Conservation (phyloP, 177 flowering plant genomes). For the Tripterygium wilfordii region DNA sequence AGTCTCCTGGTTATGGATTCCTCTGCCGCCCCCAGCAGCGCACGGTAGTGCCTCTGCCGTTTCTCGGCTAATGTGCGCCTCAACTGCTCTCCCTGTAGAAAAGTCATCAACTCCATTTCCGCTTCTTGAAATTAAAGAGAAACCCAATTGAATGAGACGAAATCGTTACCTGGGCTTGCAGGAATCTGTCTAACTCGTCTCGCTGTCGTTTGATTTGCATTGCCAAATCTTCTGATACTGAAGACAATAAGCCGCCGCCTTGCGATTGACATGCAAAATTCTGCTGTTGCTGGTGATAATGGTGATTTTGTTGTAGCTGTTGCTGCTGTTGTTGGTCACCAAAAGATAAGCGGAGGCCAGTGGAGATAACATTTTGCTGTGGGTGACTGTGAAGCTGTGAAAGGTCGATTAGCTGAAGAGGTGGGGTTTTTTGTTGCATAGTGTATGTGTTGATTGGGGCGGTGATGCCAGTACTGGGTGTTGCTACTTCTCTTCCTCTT, state of each 20-base stretch:
- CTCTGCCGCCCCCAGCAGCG: constrained; percentile 62
- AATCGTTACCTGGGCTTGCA: constrained; percentile 64
- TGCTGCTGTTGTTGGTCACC: constrained; percentile 52
- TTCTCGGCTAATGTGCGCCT: constrained; percentile 70
- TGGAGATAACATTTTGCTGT: constrained; percentile 43
- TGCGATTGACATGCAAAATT: constrained; percentile 9
- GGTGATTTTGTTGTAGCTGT: constrained; percentile 17
- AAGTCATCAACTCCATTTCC: too few relatives aligned
- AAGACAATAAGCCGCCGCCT: constrained; percentile 21
- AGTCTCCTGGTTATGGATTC: constrained; percentile 41
- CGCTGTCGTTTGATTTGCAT: constrained; percentile 56
- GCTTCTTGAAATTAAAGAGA: too few relatives aligned
- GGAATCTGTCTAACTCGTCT: constrained; percentile 67
- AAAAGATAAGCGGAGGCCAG: constrained; percentile 66
- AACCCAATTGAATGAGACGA: constrained; percentile 4
- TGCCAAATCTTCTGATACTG: constrained; percentile 46
- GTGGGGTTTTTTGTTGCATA: constrained; percentile 27
- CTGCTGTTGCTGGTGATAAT: constrained; percentile 16
- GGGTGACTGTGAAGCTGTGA: constrained; percentile 47
- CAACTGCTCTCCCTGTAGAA: constrained; percentile 56
- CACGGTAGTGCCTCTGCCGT: constrained; percentile 58
- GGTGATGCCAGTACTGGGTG: constrained; percentile 11
- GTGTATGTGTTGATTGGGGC: constrained; percentile 24
- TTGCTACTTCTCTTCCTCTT: constrained; percentile 48
- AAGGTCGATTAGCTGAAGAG: constrained; percentile 46